phyloP scores from a whole-genome alignment of 176 grass and related monocot genomes.

The Lolium multiflorum region DNA sequence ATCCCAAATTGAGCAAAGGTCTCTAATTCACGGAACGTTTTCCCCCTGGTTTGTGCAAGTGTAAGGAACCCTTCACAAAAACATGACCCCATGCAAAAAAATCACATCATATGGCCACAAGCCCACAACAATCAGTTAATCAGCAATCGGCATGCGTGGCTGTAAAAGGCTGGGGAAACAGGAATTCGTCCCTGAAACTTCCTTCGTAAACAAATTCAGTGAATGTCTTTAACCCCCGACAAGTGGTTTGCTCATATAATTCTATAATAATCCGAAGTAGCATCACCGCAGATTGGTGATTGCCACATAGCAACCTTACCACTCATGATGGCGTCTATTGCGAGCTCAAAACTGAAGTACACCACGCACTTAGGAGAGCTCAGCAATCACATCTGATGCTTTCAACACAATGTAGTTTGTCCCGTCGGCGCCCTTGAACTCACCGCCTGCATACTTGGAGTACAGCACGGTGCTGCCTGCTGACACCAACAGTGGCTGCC shows the following conservation, averaged over 20 bases:
- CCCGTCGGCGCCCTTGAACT: constrained; percentile 70
- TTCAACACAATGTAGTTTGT: constrained; percentile 67
- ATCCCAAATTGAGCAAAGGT: too few relatives aligned
- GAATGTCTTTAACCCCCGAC: not conserved
- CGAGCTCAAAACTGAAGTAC: constrained; percentile 5
- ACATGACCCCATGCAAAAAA: not conserved
- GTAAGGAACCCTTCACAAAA: not conserved
- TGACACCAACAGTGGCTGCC: constrained; percentile 48
- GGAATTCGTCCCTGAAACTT: not conserved
- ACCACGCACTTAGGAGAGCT: constrained; percentile 49
- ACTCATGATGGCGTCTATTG: not conserved
- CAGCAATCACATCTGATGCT: constrained; percentile 72
- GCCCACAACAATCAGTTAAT: not conserved
- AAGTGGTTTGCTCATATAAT: not conserved
- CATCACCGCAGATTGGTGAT: not conserved
- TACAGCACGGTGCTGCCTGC: constrained; percentile 62
- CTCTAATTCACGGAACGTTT: too few relatives aligned
- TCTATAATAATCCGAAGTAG: not conserved
- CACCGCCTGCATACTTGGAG: constrained; percentile 70
- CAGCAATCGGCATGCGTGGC: not conserved
- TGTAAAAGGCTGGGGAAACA: not conserved
- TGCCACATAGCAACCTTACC: constrained; percentile 18
- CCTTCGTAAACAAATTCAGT: not conserved
- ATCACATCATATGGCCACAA: not conserved
- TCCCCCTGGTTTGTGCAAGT: not conserved